Base-by-base conservation (phyloP, 371 early-diverging fungal species). In the Fennellomyces sp. region DNA sequence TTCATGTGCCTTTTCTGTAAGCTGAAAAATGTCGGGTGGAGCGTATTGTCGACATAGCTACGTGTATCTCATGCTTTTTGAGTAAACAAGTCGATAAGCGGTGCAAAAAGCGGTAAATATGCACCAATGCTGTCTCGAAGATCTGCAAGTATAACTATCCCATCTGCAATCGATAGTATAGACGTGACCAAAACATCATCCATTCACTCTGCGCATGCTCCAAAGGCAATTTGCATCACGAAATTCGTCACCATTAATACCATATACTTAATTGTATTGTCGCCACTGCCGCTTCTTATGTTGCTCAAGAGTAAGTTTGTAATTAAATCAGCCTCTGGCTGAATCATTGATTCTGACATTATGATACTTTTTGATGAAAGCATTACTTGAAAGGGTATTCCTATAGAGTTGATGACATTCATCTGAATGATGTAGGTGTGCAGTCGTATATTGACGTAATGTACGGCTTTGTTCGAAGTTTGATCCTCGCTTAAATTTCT, bases 71-170 rank as follows among this genome's bases (percentile, higher is more conserved):
- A 26, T 3, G 48, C 50, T 12, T 45, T 17, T 31, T 41, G 38
- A 15, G 49, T 15, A 8, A 56, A 13, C 17, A 38, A 36, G 27
- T 58, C 26, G 3, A 57, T 4, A 25, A 58, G 33, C 7, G 45
- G 19, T 10, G 50, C 19, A 2, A 63, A 38, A n/a, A 48, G 23
- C 3, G 68, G 68, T 15, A 68, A 26, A 50, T 57, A 63, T 19
- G 61, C 25, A 12, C 61, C n/a, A n/a, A n/a, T n/a, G n/a, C n/a
- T n/a, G n/a, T n/a, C n/a, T n/a, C n/a, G n/a, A n/a, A n/a, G n/a
- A 61, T 38, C 5, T 60, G 31, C 2, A 60, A 38, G 31, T 27
- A 54, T 35, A 15, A 64, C 29, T 5, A 17, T 19, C 12, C n/a
- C 41, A 13, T 64, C 58, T 5, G 53, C 31, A 21, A 45, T 15